phyloP scores from a whole-genome alignment of 129 eudicot species.

The Flaveria ramosissima region DNA sequence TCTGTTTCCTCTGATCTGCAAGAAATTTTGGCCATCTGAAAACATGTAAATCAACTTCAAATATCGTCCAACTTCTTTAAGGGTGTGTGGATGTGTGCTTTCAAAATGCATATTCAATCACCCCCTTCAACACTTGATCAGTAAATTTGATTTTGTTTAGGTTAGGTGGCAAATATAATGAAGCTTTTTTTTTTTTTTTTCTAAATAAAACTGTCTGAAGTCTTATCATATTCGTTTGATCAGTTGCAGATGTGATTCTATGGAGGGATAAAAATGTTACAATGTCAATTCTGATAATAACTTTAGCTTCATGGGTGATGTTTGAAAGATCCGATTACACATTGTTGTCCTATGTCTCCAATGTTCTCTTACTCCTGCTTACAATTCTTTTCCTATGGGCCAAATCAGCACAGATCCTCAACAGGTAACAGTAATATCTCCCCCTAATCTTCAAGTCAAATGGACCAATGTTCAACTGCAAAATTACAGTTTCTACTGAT shows the following conservation, averaged over 20 bases:
- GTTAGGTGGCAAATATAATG: background rate
- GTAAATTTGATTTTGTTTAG: background rate
- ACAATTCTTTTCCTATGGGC: conserved; percentile 85
- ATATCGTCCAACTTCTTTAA: background rate
- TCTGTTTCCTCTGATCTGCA: too few relatives aligned
- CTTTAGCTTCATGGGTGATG: conserved; percentile 70
- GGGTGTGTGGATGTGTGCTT: background rate
- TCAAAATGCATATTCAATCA: too few relatives aligned
- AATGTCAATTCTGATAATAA: conserved; percentile 45
- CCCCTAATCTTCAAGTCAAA: conserved; percentile 23
- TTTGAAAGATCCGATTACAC: conserved; percentile 87
- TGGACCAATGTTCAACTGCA: background rate
- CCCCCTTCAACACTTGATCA: background rate
- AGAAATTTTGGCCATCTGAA: too few relatives aligned
- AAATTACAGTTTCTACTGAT: background rate
- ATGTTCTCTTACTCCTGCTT: conserved; percentile 77
- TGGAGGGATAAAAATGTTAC: conserved; percentile 74
- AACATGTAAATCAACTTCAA: background rate
- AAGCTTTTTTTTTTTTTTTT: background rate
- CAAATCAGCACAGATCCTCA: conserved; percentile 80
- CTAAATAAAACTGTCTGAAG: background rate
- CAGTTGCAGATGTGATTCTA: conserved; percentile 91
- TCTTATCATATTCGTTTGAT: conserved; percentile 23
- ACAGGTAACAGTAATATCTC: conserved; percentile 47
- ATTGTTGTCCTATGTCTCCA: conserved; percentile 61